Base-by-base conservation (phyloP, 768 basidiomycete species). In the Termitomyces sp. region DNA sequence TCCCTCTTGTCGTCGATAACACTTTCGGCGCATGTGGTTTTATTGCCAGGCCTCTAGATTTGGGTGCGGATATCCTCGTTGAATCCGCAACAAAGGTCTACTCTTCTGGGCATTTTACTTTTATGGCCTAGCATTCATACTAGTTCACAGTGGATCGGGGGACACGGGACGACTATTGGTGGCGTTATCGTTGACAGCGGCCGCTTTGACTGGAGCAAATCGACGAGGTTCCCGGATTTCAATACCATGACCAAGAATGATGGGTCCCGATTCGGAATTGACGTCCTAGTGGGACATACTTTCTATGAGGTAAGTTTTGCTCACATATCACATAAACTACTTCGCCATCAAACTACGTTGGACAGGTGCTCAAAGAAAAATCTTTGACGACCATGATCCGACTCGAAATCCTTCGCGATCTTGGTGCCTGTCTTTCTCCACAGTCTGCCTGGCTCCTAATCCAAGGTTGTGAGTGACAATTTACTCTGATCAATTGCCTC, bases 1-100 rank as follows among this genome's bases (percentile, higher is more conserved):
- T 87, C 10, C 86, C 86, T 0, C 68, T 87, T 41, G 77, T 87
- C 17, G 84, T 86, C 0, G 83, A 84, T 58, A 85, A 84, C 64
- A 84, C 82, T 0, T 83, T 84, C 55, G 83, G 80, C 30, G 77
- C 78, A 62, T 82, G 83, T 51, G 83, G 83, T 11, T 78, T 77
- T 45, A 51, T 68, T 19, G 59, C 65, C 3, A 55, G 62, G 2
- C 68, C 68, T 0, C 60, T 67, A 6, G 63, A 65, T 3, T 51
- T 59, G 38, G 66, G 68, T 11, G 66, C 68, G n/a, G 68, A 69
- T 55, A 60, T 69, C 30, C 51, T 85, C 49, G 69, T 77, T 70
- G 43, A 43, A 62, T 65, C 44, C n/a, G 55, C 56, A 14, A 49
- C 57, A 22, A 48, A 54, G 43, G 53, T 40, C 14, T 15, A 22